These are phyloP conservation scores for Coemansia sp. DNA, from an alignment of 192 early-diverging fungal genomes.

Conservation along the genomic window DNA sequence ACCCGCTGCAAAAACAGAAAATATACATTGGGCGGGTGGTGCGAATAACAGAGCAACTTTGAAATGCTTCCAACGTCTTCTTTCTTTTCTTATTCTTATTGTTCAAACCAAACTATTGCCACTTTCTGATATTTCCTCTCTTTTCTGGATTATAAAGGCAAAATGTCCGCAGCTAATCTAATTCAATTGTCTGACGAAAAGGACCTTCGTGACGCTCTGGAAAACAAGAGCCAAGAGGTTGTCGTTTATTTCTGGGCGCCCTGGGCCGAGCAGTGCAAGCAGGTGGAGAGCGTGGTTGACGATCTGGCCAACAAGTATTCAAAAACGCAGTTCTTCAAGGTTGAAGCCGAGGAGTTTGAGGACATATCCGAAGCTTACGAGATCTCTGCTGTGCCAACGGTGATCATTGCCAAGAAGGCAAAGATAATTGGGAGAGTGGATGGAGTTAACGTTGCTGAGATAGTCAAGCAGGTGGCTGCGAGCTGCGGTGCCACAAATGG, in stretches of 20 bases:
- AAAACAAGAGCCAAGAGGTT: constrained; percentile 33
- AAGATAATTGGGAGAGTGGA: constrained; percentile 77
- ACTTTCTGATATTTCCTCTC: background rate
- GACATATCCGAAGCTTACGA: constrained; percentile 87
- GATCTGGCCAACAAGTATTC: constrained; percentile 81
- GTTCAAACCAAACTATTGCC: background rate
- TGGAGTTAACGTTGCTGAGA: constrained; percentile 81
- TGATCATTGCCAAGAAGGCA: constrained; percentile 74
- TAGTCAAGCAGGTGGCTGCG: constrained; percentile 66
- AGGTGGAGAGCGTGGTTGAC: constrained; percentile 90
- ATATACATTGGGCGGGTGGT: too few relatives aligned
- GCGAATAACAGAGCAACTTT: background rate
- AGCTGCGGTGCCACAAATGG: constrained; percentile 27
- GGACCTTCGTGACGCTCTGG: constrained; percentile 33
- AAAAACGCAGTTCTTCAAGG: constrained; percentile 72
- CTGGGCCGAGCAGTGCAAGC: constrained; percentile 86
- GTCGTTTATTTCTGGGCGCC: constrained; percentile 90
- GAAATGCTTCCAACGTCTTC: background rate
- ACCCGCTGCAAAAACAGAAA: too few relatives aligned
- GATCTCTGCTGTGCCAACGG: constrained; percentile 88
- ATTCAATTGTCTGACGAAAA: constrained; percentile 37
- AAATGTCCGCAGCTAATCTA: constrained; percentile 27
- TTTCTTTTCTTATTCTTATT: background rate
- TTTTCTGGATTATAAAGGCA: background rate
- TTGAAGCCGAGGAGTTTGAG: constrained; percentile 90